A percentile compares a stretch with the other conserved stretches of the same genome.
These are phyloP conservation scores for Primulina tabacum DNA, from an alignment of 257 asterid species.

Conservation along the genomic window DNA sequence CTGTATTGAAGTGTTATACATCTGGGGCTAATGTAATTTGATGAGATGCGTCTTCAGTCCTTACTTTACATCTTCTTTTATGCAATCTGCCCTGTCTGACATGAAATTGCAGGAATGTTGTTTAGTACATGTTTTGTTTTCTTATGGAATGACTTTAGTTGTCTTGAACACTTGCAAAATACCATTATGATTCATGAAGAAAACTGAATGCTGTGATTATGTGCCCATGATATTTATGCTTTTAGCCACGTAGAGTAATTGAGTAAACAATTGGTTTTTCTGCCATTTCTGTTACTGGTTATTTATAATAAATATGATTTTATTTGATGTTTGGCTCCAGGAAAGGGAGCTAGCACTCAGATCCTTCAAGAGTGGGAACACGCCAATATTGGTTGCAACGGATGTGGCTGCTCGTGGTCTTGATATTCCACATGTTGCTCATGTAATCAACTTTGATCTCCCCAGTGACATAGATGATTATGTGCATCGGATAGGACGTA, in stretches of 20 bases:
- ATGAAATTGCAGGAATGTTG: no score
- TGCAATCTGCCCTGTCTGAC: no score
- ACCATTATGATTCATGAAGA: neutral
- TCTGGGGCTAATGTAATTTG: no score
- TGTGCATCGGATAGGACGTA: constrained; percentile 85
- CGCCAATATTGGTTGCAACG: constrained; percentile 88
- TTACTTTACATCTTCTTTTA: no score
- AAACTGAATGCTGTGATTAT: neutral
- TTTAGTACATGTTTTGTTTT: no score
- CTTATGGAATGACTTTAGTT: no score
- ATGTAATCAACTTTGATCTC: constrained; percentile 79
- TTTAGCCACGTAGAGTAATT: neutral
- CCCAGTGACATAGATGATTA: constrained; percentile 86
- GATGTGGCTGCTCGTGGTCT: constrained; percentile 96
- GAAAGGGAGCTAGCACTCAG: constrained; percentile 77
- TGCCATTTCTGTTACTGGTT: neutral
- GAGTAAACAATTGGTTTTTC: neutral
- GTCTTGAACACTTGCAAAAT: no score
- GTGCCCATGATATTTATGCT: neutral
- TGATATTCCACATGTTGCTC: constrained; percentile 81
- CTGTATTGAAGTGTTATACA: neutral
- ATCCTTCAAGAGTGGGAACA: constrained; percentile 76
- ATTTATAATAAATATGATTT: neutral
- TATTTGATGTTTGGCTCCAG: constrained; percentile 37
- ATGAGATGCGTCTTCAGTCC: no score